Evolutionary conservation across 2,329 filamentous ascomycete genomes (phyloP).

Genomic region (Diaporthe citriasiana): DNA sequence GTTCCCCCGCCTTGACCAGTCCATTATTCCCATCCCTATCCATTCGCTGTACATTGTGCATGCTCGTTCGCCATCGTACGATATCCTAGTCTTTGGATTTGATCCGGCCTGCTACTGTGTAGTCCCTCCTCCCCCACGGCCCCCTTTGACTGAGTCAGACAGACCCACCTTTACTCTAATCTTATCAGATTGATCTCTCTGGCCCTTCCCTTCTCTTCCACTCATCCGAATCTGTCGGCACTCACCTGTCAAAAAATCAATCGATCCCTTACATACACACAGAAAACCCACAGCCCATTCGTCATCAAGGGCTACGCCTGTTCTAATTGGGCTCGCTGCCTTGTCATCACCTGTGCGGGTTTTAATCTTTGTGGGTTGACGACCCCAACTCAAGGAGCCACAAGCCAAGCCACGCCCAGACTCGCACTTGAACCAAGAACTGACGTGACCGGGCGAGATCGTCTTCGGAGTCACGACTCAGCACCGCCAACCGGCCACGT

Average conservation of each 20-base stretch:
- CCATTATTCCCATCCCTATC: neutral
- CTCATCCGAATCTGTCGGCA: slow-evolving; percentile 15
- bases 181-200: slow-evolving; percentile 32
- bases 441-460: slow-evolving; percentile 7
- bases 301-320: neutral
- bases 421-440: neutral
- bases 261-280: neutral
- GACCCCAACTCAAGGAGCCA: neutral
- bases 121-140: neutral
- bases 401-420: slow-evolving; percentile 21
- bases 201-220: neutral
- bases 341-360: neutral
- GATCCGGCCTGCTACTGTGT: neutral
- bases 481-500: slow-evolving; percentile 1
- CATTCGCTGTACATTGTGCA: neutral
- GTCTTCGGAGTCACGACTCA: slow-evolving; percentile 28
- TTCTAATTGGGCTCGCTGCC: slow-evolving; percentile 8
- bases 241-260: slow-evolving; percentile 12
- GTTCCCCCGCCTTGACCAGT: neutral
- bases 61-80: slow-evolving; percentile 15
- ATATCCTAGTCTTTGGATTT: slow-evolving; percentile 5
- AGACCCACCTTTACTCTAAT: slow-evolving; percentile 4
- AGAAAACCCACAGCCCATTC: slow-evolving; percentile 6
- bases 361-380: neutral
- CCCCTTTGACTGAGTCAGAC: slow-evolving; percentile 12